Base-by-base conservation (phyloP, 345 rosid genomes). In the Salix arbutifolia region DNA sequence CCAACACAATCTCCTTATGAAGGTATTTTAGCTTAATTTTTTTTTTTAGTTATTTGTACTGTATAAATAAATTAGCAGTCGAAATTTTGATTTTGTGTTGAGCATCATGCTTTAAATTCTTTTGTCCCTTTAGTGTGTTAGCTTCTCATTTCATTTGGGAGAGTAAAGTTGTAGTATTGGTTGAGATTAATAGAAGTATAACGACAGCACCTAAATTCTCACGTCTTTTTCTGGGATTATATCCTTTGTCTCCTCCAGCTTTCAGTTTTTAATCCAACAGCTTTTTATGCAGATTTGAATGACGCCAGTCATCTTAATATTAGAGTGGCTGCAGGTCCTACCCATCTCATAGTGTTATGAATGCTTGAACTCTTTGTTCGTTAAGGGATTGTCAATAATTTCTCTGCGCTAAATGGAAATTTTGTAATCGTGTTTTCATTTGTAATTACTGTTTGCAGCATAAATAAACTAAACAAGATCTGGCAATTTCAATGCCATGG, bases 1-100 rank as follows among this genome's bases (percentile, higher is more conserved):
- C 98, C 98, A 19, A 31, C 98, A 6, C 98, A 94, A 76, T 94
- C 98, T 26, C 98, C 98, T 12, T 94, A 91, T 79, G 98, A 94
- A 94, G 98, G 98, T 94, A 84, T 14, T 77, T 38, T 53, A 2
- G 14, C 26, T 48, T 23, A 67, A 26, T 58, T 6, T 40, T 10
- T 72, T 21, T 25, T 33, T 46, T 38, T 4, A 9, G 8, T 30
- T 71, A 1, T 18, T 18, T 48, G 62, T 37, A 6, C 2, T 23
- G 14, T 37, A 10, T 25, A 58, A 58, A 58, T n/a, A 4, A n/a
- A 40, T 10, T 40, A 2, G 25, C 11, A 10, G 23, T 58, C 62
- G 11, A 58, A 58, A 58, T 13, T 58, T 8, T n/a, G 14, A n/a
- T 58, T 58, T 58, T 58, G 10, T 23, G 5, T 23, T 10, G 62